Base-by-base conservation (phyloP, 108 stramenopile genomes). In the Asterionellopsis glacialis region DNA sequence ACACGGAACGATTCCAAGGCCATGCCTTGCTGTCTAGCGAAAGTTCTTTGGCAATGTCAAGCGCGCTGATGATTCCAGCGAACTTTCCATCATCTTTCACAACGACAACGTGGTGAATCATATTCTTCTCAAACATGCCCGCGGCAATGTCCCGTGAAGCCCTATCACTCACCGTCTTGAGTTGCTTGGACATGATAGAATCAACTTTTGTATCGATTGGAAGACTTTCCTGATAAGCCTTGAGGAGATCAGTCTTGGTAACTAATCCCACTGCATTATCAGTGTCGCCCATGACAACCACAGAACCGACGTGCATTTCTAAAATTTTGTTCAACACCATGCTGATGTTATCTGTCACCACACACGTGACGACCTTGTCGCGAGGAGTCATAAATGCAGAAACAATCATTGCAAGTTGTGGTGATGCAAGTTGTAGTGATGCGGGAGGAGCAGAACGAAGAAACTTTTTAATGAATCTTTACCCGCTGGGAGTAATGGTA, bases 171-270 rank as follows among this genome's bases (percentile, higher is more conserved):
- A 64, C 39, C 26, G 50, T 57, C 12, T 24, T 42, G 9, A 76
- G 50, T 0, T 58, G 27, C 19, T 40, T 62, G 11, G 19, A 58
- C 83, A 84, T 84, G 53, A 84, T 75, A 38, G 74, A 73, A 1
- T 70, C 56, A 23, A 80, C 63, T 47, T 67, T 54, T 24, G 41
- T 33, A 38, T 57, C 47, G 24, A 72, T 39, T 11, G 45, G 18
- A 15, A 59, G 4, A 14, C 41, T 16, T 0, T 67, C 60, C 12
- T 71, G 57, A 56, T 84, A 84, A 41, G 76, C 65, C 69, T 67
- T 62, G 41, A 74, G 66, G n/a, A 84, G 51, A 57, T 84, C 83
- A 0, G 83, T 80, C 67, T 80, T 84, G 41, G 83, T 84, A 18
- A 84, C 44, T 23, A 84, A 72, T 25, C 79, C 79, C 14, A 61